These are phyloP conservation scores for Ambrosiella cleistominuta DNA, from an alignment of 2,329 filamentous ascomycete species.

Conservation along the genomic window DNA sequence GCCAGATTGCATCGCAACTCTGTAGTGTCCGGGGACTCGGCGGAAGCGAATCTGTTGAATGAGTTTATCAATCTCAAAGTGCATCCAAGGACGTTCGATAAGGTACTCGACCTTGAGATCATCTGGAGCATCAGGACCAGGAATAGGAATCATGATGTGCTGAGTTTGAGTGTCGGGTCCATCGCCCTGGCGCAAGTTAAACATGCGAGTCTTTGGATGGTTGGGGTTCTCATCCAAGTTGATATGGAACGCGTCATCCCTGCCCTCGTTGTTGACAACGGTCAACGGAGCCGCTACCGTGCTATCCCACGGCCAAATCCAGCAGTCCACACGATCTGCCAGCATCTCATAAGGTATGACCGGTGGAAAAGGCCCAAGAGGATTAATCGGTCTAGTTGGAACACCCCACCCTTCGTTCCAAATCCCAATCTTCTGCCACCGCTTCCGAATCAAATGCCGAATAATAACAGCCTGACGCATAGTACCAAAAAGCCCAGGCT, in stretches of 20 bases:
- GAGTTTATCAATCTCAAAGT: constrained; percentile 3
- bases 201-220: constrained; percentile 2
- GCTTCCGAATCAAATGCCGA: constrained; percentile 8
- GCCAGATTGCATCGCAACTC: background rate
- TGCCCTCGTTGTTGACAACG: background rate
- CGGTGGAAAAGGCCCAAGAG: background rate
- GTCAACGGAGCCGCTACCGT: background rate
- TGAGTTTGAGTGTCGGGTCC: background rate
- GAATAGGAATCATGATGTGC: background rate
- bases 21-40: background rate
- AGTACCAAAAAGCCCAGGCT: background rate
- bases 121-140: background rate
- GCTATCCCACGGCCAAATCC: constrained; percentile 10
- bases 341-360: background rate
- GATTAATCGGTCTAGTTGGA: background rate
- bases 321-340: background rate
- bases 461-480: background rate
- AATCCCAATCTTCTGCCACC: constrained; percentile 8
- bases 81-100: constrained; percentile 10
- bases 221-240: background rate
- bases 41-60: constrained; percentile 4
- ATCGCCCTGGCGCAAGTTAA: background rate
- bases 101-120: background rate
- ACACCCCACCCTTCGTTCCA: constrained; percentile 11
- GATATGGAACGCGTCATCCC: background rate